Evolutionary conservation across 345 rosid species (phyloP), one percentile per base, ranked within the genome.

Genomic region (Heritiera fomes): DNA sequence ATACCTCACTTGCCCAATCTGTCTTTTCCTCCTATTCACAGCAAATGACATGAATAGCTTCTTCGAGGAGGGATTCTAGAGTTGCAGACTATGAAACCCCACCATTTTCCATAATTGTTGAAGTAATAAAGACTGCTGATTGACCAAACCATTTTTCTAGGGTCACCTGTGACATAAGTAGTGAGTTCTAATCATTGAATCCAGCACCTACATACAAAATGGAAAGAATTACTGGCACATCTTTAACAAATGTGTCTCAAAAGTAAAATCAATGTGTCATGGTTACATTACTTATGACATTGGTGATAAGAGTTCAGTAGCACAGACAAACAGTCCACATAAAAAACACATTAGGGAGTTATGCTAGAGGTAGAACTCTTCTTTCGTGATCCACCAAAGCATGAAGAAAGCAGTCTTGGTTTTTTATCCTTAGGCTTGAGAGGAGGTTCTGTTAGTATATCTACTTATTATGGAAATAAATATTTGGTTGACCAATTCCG

Each of bases 11-110:
- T 87, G 96, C 97, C 98, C 98, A 94, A 12, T 92, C 98, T 38
- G 96, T 82, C 80, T 92, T 94, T 71, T 94, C 97, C 84, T 94
- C 98, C 0, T 94, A 94, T 7, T 97, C 97, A 80, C 98, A 94
- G 77, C 98, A 92, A 78, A 94, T 94, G 82, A 94, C 98, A 84
- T 94, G 98, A 81, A 94, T 94, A 75, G 98, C 98, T 81, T 94
- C 97, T 80, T 92, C 91, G 75, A 94, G 98, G 70, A 94, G 96
- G 75, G 86, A 87, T 79, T 91, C 98, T 1, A 96, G 93, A 53
- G 92, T 90, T 81, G 94, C 97, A 63, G 97, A 90, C 60, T 88
- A 89, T 79, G 97, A 96, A 75, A 91, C 96, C 60, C 97, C 97
- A 0, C 97, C 97, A 78, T 91, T 90, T 88, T 94, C 98, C 97